Evolutionary conservation across 2,329 filamentous ascomycete species (phyloP), one percentile per base, ranked within the genome.

Genomic region (Monilinia fructicola): DNA sequence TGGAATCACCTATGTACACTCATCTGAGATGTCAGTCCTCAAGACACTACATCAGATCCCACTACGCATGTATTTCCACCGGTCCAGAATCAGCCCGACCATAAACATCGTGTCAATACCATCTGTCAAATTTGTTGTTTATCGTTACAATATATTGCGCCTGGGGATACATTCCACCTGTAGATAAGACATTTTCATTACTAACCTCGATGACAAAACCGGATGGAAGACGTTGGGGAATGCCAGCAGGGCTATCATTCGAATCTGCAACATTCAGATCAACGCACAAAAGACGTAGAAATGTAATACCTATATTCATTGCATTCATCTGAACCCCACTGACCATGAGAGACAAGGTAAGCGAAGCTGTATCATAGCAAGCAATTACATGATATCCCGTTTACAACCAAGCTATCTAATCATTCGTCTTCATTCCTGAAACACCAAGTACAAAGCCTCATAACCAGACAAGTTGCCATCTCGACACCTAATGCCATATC

Each of bases 231-330:
- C 6, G 16, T 59, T 42, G 40, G 40, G 40, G 4, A 3, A 28
- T 35, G 9, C 31, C 31, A 35, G 31, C 31, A 35, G 9, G 9
- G 31, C 31, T 31, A 6, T 35, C 5, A 35, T 35, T 48, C 28
- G 3, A 14, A 21, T 9, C n/a, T 9, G 7, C 9, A 38, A 38
- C 21, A 4, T 50, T 4, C n/a, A 14, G 26, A 6, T 12, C 21
- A 48, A 12, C n/a, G 21, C 26, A 38, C 4, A 9, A 50, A 21
- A 50, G 14, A 31, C n/a, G 14, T 40, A 4, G 38, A 38, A 26
- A 9, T 23, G 10, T 26, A 10, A 50, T 35, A 50, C 31, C 26
- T 44, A 50, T 60, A 50, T 50, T 35, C 58, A 61, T 61, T 50
- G 44, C 9, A 21, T 60, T 5, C 7, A 40, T 9, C 10, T 21